Base-by-base conservation (phyloP, 495 filamentous ascomycete species). In the Trichocladium antarcticum region DNA sequence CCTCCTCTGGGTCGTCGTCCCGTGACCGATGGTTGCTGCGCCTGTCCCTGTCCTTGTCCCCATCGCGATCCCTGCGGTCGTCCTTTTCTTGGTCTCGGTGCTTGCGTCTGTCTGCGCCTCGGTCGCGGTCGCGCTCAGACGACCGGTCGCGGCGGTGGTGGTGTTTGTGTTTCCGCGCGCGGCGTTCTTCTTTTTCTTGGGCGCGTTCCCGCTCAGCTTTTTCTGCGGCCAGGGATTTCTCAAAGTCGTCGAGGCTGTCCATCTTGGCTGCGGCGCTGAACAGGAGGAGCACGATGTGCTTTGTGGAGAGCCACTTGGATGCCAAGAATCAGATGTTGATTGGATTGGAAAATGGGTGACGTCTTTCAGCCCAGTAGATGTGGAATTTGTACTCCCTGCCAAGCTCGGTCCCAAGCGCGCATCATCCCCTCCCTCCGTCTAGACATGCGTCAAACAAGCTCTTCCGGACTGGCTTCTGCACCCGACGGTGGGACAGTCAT, bases 191-290 rank as follows among this genome's bases (percentile, higher is more conserved):
- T 17, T 62, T 59, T n/a, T 62, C 54, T 36, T 57, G 53, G 17
- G 51, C 54, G 21, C 60, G 63, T 17, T 75, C 73, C 11, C 69
- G 64, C 47, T 74, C 70, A 2, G 64, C 63, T 49, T 72, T 77
- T 48, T 77, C 75, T 17, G 71, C 70, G 0, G 72, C 74, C 5
- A 77, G 60, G 1, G 62, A n/a, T 51, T 77, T 76, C 49, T 79
- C 75, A 16, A 79, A 74, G 15, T 75, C 74, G 24, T 76, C 71
- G 2, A 77, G 65, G 49, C 71, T 62, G 52, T 74, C 71, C 75
- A 79, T 75, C 15, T 34, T 55, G 32, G 7, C 1, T 14, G 39
- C 10, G 20, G 28, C 1, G 31, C 10, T 47, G 62, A 11, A 57
- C 56, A 1, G 41, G 8, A 27, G 24, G 24, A 27, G 4, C 24